Evolutionary conservation across 2,329 filamentous ascomycete species (phyloP), one percentile per base, ranked within the genome.

Genomic region (Penicillium sclerotiorum): DNA sequence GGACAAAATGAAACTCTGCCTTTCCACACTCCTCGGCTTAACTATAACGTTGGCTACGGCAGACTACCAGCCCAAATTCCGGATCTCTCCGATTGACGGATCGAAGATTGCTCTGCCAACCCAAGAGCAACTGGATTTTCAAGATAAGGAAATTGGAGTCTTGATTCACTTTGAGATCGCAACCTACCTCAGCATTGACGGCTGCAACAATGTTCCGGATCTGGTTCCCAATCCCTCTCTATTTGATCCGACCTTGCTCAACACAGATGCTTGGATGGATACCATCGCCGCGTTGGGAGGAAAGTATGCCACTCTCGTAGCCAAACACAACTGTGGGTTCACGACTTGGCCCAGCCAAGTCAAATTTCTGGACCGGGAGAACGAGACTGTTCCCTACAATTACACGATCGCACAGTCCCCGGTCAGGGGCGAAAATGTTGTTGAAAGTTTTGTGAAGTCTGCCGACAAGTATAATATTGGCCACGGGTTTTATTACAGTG

Each of bases 251-350:
- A 43, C 46, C 15, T 38, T 49, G 30, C 9, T 49, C 12, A 49
- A 49, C 17, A 49, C 46, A 4, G 46, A 49, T 23, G 38, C 30
- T 38, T 66, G 64, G 64, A 60, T 66, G 58, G 60, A 67, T 22
- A 53, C 56, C 6, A 59, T 61, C 30, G 46, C 41, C 15, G 57
- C 63, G 8, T 43, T 61, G 0, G 64, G 64, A n/a, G 64, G 57
- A 8, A 59, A 58, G 30, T 65, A 64, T 41, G 64, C 64, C 13
- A 67, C 64, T 1, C 50, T 67, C 21, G 63, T 66, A 5, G 64
- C 59, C 8, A 67, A 66, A 42, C 64, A 67, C 47, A 67, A 67
- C 39, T 67, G 64, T 46, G 64, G 64, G 11, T 67, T 66, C 47
- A 57, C 59, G 3, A 61, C 55, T 2, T 67, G 63, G 64, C 63